Base-by-base conservation (phyloP, 176 grass and related monocot species). In the Oryza longistaminata region DNA sequence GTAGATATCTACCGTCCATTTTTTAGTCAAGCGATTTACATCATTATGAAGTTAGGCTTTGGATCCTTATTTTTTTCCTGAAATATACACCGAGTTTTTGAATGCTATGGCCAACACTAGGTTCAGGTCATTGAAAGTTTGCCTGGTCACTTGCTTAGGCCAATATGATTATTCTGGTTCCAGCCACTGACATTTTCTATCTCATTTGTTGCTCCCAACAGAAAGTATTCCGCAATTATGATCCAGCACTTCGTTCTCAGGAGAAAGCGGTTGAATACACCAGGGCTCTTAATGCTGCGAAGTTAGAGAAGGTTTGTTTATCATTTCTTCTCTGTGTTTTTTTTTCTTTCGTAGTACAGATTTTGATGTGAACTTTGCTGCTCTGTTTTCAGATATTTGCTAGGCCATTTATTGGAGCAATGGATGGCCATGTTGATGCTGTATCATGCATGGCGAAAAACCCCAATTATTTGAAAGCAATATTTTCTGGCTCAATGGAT, bases 401-500 rank as follows among this genome's bases (percentile, higher is more conserved):
- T 16, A 99, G 27, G 75, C 91, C 96, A 83, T 99, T 99, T 89
- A 66, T 99, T 73, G 93, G 96, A 79, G 96, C 93, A 65, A 99
- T 99, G 96, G 92, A 99, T 79, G 93, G 96, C 4, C 96, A 96
- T 81, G 88, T 99, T 7, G 93, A 99, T 82, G 89, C 91, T 16
- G 72, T 99, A 48, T 99, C 90, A 0, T 92, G 91, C 79, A 96
- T 99, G 97, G 90, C 90, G 0, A 99, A 99, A 72, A 96, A 91
- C 14, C 46, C 90, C 29, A 99, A 92, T 94, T 81, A 99, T 82
- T 77, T 99, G 79, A 96, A 92, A 94, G 93, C 84, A 17, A 88
- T 99, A 78, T 92, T 96, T 81, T 96, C 97, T 74, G 93, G 93
- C 43, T 99, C 97, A n/a, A 99, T 96, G 97, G 92, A 96, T 68